Evolutionary conservation across 371 early-diverging fungal species (phyloP).

Genomic region (Syncephalastrum sp.): DNA sequence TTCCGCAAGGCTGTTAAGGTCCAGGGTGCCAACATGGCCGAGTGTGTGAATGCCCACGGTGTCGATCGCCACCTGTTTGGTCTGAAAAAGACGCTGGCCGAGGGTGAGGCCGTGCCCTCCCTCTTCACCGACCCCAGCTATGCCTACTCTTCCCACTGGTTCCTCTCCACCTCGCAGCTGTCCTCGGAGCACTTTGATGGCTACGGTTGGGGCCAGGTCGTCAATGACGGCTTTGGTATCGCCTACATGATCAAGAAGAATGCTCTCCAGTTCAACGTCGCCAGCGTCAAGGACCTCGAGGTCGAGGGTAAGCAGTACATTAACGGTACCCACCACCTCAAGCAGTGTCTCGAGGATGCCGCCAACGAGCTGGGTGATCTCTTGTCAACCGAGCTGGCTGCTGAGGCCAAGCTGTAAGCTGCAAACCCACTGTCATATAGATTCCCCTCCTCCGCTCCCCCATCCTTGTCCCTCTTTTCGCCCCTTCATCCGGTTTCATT

Average conservation of each 20-base stretch:
- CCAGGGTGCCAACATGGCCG: constrained; percentile 82
- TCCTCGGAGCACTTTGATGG: constrained; percentile 86
- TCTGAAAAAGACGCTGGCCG: constrained; percentile 54
- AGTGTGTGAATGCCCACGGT: constrained; percentile 80
- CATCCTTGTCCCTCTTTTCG: no score
- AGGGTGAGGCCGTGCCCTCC: constrained; percentile 76
- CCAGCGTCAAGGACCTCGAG: constrained; percentile 57
- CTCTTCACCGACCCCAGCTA: constrained; percentile 88
- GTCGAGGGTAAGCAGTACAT: constrained; percentile 46
- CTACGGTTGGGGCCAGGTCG: constrained; percentile 97
- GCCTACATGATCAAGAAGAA: constrained; percentile 93
- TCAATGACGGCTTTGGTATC: constrained; percentile 91
- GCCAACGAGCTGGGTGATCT: constrained; percentile 75
- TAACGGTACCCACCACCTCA: constrained; percentile 52
- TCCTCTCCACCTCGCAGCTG: constrained; percentile 91
- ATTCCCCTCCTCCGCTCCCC: neutral
- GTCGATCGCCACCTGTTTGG: constrained; percentile 93
- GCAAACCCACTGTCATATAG: neutral
- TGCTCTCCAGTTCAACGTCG: constrained; percentile 84
- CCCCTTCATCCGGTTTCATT: no score
- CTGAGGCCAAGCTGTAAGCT: constrained; percentile 49
- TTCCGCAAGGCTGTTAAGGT: constrained; percentile 72
- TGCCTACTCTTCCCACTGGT: constrained; percentile 85
- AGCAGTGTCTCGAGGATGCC: constrained; percentile 59
- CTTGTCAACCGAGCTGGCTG: constrained; percentile 51